Conservation (phyloP, 2,329 filamentous ascomycete genomes). For the Didymella exigua region DNA sequence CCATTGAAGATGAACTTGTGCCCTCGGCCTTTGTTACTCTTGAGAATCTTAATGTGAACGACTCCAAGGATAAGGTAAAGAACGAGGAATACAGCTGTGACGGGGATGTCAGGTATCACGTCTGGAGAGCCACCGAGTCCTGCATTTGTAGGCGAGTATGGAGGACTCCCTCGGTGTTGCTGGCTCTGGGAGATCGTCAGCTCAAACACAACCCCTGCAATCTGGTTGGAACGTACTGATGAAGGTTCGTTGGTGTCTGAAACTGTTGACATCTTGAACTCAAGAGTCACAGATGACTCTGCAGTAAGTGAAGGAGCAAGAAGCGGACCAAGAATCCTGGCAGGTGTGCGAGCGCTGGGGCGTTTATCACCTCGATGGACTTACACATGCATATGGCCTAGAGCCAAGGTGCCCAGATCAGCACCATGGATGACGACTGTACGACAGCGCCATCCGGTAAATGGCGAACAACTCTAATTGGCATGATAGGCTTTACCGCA, state of each 20-base stretch:
- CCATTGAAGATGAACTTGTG: constrained; percentile 54
- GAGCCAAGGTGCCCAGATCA: constrained; percentile 11
- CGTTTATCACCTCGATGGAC: constrained; percentile 11
- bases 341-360: constrained; percentile 13
- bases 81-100: constrained; percentile 49
- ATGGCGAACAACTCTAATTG: constrained; percentile 4
- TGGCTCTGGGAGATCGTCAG: constrained; percentile 20
- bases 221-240: constrained; percentile 11
- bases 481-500: constrained; percentile 8
- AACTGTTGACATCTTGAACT: constrained; percentile 22
- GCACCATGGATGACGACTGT: constrained; percentile 13
- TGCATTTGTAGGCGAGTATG: constrained; percentile 36
- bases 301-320: neutral
- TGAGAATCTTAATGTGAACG: constrained; percentile 50
- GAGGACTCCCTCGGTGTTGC: constrained; percentile 25
- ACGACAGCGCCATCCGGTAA: constrained; percentile 5
- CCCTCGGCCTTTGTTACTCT: constrained; percentile 45
- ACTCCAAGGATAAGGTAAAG: constrained; percentile 50
- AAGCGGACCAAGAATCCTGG: neutral
- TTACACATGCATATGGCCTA: constrained; percentile 13
- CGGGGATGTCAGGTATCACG: constrained; percentile 49
- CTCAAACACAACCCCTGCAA: neutral
- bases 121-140: constrained; percentile 40
- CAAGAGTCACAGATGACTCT: neutral
- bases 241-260: constrained; percentile 11